A percentile compares a stretch with the other conserved stretches of the same genome.
Conservation (phyloP, 805 yeast genomes). For the Cyberlindnera americana region DNA sequence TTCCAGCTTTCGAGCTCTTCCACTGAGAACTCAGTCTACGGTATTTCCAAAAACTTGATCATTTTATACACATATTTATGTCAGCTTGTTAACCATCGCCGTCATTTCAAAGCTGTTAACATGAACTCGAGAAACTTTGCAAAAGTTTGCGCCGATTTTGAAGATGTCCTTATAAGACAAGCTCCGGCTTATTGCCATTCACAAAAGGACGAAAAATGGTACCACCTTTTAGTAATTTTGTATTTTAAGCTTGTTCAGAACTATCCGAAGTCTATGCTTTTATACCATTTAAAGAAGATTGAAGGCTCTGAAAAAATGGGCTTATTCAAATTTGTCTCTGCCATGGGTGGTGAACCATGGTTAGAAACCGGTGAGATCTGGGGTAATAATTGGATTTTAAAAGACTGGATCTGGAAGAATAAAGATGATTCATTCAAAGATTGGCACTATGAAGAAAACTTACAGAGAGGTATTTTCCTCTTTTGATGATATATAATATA, state of each 20-base stretch:
- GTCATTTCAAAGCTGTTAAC: slow-evolving; percentile 34
- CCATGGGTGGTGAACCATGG: slow-evolving; percentile 7
- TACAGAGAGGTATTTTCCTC: slow-evolving; percentile 10
- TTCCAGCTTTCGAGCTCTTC: slow-evolving; percentile 9
- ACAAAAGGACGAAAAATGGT: slow-evolving; percentile 14
- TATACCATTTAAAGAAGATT: slow-evolving; percentile 12
- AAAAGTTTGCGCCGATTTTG: slow-evolving; percentile 42
- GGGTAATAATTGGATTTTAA: slow-evolving; percentile 17
- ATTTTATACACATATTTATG: slow-evolving; percentile 36
- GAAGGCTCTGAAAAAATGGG: slow-evolving; percentile 1
- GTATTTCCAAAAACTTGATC: slow-evolving; percentile 27
- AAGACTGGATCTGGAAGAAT: slow-evolving; percentile 11
- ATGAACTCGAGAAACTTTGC: slow-evolving; percentile 45
- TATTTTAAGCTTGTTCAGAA: slow-evolving; percentile 24
- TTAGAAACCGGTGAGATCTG: slow-evolving; percentile 4
- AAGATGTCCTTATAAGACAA: slow-evolving; percentile 35
- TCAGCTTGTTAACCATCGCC: slow-evolving; percentile 43
- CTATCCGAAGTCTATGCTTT: slow-evolving; percentile 19
- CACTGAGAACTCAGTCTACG: slow-evolving; percentile 20
- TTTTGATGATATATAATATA: not conserved
- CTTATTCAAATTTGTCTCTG: slow-evolving; percentile 3
- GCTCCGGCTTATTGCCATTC: slow-evolving; percentile 13
- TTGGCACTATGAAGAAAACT: slow-evolving; percentile 8
- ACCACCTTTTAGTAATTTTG: slow-evolving; percentile 15
- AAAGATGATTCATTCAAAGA: slow-evolving; percentile 4